Evolutionary conservation across 129 eudicot species (phyloP).

Genomic region (Centrapalus pauciflorus): DNA sequence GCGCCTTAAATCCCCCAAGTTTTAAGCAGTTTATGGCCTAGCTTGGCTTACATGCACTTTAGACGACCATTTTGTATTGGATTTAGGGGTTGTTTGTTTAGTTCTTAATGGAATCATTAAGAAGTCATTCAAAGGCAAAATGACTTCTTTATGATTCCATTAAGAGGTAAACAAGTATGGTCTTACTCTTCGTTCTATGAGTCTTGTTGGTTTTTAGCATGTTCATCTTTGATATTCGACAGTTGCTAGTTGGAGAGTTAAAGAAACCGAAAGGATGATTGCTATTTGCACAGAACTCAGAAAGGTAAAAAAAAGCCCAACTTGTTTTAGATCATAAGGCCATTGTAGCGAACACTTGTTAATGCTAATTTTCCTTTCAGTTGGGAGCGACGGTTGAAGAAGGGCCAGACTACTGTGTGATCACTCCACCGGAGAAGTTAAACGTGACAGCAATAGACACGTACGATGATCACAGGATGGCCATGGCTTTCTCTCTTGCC

Average conservation of each 20-base stretch:
- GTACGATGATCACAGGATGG: slow-evolving; percentile 94
- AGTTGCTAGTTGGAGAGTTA: slow-evolving; percentile 99
- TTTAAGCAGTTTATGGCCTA: too few relatives aligned
- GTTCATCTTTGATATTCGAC: slow-evolving; percentile 8
- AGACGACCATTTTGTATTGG: too few relatives aligned
- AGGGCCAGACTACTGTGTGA: slow-evolving; percentile 90
- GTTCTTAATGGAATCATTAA: too few relatives aligned
- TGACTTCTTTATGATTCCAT: too few relatives aligned
- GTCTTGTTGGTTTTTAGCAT: background rate
- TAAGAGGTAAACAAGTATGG: too few relatives aligned
- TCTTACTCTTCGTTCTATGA: background rate
- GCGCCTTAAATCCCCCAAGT: too few relatives aligned
- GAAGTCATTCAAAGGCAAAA: too few relatives aligned
- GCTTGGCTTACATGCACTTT: too few relatives aligned
- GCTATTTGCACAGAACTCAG: slow-evolving; percentile 98
- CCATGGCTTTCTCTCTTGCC: slow-evolving; percentile 96
- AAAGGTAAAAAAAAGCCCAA: slow-evolving; percentile 43
- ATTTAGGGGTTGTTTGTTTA: too few relatives aligned
- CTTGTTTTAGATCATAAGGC: background rate
- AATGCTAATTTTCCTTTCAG: slow-evolving; percentile 38
- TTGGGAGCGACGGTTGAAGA: slow-evolving; percentile 97
- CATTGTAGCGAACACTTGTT: background rate
- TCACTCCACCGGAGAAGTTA: slow-evolving; percentile 88
- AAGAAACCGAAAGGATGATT: slow-evolving; percentile 98
- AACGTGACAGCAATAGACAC: slow-evolving; percentile 76